Base-by-base conservation (phyloP, 345 rosid genomes). In the Murraya koenigii region DNA sequence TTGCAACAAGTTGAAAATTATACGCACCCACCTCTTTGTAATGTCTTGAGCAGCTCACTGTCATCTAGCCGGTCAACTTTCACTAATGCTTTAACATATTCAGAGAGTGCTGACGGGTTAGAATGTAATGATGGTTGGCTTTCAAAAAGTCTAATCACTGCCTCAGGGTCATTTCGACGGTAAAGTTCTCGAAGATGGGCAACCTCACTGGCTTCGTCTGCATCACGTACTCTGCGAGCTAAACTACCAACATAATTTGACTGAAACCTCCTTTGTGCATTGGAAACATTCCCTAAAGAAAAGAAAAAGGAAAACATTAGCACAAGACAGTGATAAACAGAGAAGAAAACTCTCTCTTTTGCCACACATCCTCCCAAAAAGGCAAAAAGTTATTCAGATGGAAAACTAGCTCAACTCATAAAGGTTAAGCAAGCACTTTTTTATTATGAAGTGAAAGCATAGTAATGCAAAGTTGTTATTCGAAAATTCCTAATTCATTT, bases 41-140 rank as follows among this genome's bases (percentile, higher is more conserved):
- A 81, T 62, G 92, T 87, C 86, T 87, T 92, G 64, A 95, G 81
- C 69, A 95, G 81, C 84, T 92, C 94, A 81, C 97, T 91, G 38
- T 88, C 89, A 80, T 95, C 94, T 52, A 95, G 85, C 89, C 97
- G 87, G 82, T 94, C 94, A 78, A 92, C 97, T 87, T 86, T 93
- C 36, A 92, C 97, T 76, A 95, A 82, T 32, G 99, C 98, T 87
- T 91, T 95, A 10, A 95, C 91, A 65, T 95, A 95, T 69, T 95
- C 94, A 3, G 96, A 84, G 30, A 95, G 77, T 1, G 99, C 98
- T 32, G 92, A 82, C 20, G 87, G 75, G 75, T 88, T 93, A 10
- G 83, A 81, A 71, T 95, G 91, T 71, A 93, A 81, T 6, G 97
- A 90, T 61, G 98, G 90, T 70, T 85, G 91, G 83, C 89, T 93